These are phyloP conservation scores for Selenicereus undatus DNA, from an alignment of 148 eudicot genomes.

Conservation along the genomic window DNA sequence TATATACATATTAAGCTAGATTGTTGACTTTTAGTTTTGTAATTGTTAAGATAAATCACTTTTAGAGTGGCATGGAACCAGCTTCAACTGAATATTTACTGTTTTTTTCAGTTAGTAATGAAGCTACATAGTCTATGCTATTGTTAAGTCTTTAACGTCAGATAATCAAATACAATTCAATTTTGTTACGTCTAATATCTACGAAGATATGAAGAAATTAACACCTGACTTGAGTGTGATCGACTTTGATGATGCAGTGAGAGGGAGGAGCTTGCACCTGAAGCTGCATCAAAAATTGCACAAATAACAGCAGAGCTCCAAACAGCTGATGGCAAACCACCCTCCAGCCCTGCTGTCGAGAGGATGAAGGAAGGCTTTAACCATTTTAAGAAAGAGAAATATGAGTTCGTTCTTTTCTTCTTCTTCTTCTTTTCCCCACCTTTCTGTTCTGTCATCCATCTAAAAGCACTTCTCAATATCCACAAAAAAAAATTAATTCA, in stretches of 20 bases:
- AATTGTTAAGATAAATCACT: no score
- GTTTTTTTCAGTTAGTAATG: no score
- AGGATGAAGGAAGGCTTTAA: conserved; percentile 72
- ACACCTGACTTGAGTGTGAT: no score
- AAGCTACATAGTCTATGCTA: no score
- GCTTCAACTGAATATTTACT: no score
- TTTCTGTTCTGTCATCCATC: not conserved
- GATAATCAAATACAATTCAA: not conserved
- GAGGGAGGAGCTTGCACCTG: conserved; percentile 72
- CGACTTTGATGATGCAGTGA: conserved; percentile 42
- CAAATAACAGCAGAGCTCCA: conserved; percentile 67
- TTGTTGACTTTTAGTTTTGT: no score
- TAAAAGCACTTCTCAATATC: not conserved
- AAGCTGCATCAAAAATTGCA: conserved; percentile 66
- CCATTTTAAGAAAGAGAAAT: conserved; percentile 76
- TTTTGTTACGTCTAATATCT: not conserved
- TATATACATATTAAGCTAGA: no score
- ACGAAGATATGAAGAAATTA: no score
- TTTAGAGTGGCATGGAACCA: no score
- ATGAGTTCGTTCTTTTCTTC: conserved; percentile 44
- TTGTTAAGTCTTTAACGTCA: not conserved
- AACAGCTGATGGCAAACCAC: conserved; percentile 31
- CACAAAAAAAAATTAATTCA: no score
- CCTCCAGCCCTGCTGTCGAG: conserved; percentile 43
- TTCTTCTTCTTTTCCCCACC: not conserved